Evolutionary conservation across 306 rosid species (phyloP).

Genomic region (Casuarina equisetifolia): DNA sequence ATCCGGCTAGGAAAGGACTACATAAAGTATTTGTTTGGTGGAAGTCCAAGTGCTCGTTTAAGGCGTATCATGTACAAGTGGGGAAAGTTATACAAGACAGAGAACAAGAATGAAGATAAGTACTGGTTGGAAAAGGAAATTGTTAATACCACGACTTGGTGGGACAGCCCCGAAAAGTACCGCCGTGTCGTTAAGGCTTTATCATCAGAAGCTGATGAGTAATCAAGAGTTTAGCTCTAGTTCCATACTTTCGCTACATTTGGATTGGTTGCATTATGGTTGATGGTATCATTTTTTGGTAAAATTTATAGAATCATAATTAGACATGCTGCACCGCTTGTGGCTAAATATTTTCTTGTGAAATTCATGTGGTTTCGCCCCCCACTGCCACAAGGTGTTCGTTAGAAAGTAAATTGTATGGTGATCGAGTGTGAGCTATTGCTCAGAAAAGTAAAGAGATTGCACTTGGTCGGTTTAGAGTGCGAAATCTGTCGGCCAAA

Average conservation of each 20-base stretch:
- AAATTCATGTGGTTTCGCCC: not conserved
- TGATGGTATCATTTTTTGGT: not conserved
- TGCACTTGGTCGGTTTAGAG: too few species aligned
- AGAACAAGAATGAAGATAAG: slow-evolving; percentile 35
- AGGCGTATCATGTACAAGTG: slow-evolving; percentile 48
- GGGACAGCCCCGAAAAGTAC: slow-evolving; percentile 39
- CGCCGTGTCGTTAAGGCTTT: slow-evolving; percentile 27
- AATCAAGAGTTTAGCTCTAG: not conserved
- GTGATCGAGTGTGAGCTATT: too few species aligned
- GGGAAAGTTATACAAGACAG: slow-evolving; percentile 36
- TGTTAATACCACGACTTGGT: slow-evolving; percentile 37
- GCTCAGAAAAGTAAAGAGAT: too few species aligned
- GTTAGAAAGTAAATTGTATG: too few species aligned
- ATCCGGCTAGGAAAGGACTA: slow-evolving; percentile 61
- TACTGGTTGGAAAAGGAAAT: slow-evolving; percentile 46
- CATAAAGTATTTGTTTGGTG: slow-evolving; percentile 56
- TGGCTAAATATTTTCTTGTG: not conserved
- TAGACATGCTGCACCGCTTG: not conserved
- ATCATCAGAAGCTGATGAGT: slow-evolving; percentile 23
- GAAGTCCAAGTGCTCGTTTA: slow-evolving; percentile 62
- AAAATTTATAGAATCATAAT: not conserved
- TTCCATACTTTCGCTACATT: slow-evolving; percentile 1
- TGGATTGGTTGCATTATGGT: not conserved
- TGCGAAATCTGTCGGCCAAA: too few species aligned
- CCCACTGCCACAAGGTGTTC: too few species aligned